These are phyloP conservation scores for Tetrapyrgos nigripes DNA, from an alignment of 1,284 basidiomycete genomes.

Conservation along the genomic window DNA sequence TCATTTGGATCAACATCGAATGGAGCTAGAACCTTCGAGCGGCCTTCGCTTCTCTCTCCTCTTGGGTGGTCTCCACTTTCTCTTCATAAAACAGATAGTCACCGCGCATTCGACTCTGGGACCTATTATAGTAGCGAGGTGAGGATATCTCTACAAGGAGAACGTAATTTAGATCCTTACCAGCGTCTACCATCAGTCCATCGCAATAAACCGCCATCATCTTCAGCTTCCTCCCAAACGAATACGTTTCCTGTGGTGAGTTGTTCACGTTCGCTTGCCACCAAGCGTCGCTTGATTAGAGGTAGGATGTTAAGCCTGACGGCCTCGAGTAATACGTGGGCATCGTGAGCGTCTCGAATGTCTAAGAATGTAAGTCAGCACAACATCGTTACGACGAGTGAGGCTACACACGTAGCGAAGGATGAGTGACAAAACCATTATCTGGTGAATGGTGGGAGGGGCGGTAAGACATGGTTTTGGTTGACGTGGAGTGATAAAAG, in stretches of 20 bases:
- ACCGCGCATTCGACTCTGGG: constrained; percentile 81
- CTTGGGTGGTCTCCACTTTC: constrained; percentile 77
- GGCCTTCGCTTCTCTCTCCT: constrained; percentile 77
- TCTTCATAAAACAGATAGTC: constrained; percentile 83
- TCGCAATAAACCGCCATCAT: constrained; percentile 74
- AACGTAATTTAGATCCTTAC: constrained; percentile 39
- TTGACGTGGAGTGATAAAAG: too few species aligned
- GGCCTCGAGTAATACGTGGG: constrained; percentile 75
- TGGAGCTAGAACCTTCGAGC: constrained; percentile 72
- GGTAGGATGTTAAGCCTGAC: constrained; percentile 74
- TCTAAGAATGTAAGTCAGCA: constrained; percentile 47
- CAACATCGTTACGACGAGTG: constrained; percentile 3
- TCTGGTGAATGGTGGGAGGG: neutral
- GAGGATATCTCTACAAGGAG: neutral
- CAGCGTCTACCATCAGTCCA: constrained; percentile 83
- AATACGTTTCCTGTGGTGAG: constrained; percentile 76
- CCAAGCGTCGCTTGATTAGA: constrained; percentile 71
- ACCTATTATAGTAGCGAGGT: constrained; percentile 50
- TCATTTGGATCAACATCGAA: too few species aligned
- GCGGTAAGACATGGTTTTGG: constrained; percentile 8
- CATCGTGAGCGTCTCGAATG: constrained; percentile 72
- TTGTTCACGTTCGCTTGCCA: constrained; percentile 69
- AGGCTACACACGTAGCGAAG: constrained; percentile 57
- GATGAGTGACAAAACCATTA: constrained; percentile 52
- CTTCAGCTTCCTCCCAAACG: constrained; percentile 84